Evolutionary conservation across 495 filamentous ascomycete genomes (phyloP), one percentile per base, ranked within the genome.

Genomic region (Neurospora sp.): DNA sequence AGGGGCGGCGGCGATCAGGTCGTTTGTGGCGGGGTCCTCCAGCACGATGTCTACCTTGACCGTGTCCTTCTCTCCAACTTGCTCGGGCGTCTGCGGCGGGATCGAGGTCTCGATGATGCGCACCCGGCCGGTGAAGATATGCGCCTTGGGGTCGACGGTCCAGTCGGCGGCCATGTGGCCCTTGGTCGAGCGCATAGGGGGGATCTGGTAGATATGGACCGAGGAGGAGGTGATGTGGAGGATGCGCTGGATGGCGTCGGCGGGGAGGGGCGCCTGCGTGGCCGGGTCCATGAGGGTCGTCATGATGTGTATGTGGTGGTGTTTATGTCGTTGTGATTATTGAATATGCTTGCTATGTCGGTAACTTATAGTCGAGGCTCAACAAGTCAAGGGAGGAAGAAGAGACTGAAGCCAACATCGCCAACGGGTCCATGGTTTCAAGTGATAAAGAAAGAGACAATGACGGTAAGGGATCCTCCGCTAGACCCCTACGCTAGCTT

Each of bases 141-240:
- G 88, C 39, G 88, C 86, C 70, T 85, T 81, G 76, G 89, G 89
- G 75, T 88, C 86, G 73, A 89, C 84, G n/a, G 92, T 94, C 93
- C 93, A 96, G 74, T 82, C 78, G 16, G 89, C 83, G 74, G 93
- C 93, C n/a, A 85, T 86, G 84, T 94, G 89, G 77, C 93, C 93
- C 76, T 88, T 89, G 46, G 87, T 90, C 31, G 89, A 89, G 38
- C 87, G 83, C 72, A 93, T 83, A 90, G 92, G 70, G 31, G 93
- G 93, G 79, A 94, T 91, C 77, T 89, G 84, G 83, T 95, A 96
- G 84, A 95, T 85, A 85, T 94, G 92, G 76, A 94, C 91, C 71
- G 85, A 83, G 71, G 83, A 66, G 54, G 31, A 81, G 54, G 89
- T 85, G 76, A 93, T 83, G 86, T 91, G 93, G 79, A 94, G 88